phyloP scores from a whole-genome alignment of 106 monocot species.

The Acorus gramineus region DNA sequence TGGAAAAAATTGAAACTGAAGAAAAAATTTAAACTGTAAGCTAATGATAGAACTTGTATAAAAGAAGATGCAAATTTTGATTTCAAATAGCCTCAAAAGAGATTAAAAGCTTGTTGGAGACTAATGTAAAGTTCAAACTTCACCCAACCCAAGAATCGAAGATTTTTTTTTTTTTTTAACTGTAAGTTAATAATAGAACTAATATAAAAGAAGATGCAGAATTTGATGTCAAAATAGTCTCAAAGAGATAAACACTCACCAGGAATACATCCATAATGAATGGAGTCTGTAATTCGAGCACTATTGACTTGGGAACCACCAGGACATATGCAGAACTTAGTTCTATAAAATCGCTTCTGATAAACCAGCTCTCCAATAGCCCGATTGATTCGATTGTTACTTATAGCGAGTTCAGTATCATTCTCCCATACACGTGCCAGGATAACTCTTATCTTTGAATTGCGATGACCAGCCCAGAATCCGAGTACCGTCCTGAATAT shows the following conservation, averaged over 20 bases:
- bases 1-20: no score
- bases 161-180: no score
- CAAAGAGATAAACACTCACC: constrained; percentile 22
- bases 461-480: constrained; percentile 97
- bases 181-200: no score
- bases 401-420: constrained; percentile 93
- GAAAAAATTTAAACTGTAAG: no score
- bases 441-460: constrained; percentile 96
- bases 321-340: constrained; percentile 95
- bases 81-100: no score
- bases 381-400: constrained; percentile 88
- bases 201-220: no score
- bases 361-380: constrained; percentile 81
- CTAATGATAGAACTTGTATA: no score
- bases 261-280: constrained; percentile 93
- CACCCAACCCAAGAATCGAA: no score
- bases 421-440: constrained; percentile 92
- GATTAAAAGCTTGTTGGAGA: no score
- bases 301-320: constrained; percentile 99
- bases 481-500: constrained; percentile 76
- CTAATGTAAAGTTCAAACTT: no score
- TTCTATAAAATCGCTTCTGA: constrained; percentile 77
- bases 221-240: no score
- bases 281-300: constrained; percentile 87
- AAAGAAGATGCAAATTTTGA: no score